Base-by-base conservation (phyloP, 108 stramenopile genomes). In the Skeletonema menzelii region DNA sequence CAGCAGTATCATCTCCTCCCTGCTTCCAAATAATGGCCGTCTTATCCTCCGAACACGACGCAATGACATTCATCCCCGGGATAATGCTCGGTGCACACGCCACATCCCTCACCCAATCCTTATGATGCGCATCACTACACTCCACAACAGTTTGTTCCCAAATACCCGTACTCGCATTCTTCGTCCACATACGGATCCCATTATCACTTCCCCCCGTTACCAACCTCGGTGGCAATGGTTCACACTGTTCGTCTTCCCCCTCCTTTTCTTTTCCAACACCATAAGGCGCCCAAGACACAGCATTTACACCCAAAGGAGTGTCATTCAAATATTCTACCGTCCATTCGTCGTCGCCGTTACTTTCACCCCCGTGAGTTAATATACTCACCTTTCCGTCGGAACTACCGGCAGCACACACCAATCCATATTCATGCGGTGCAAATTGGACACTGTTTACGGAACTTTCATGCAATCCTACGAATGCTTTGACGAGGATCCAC, bases 41-140 rank as follows among this genome's bases (percentile, higher is more conserved):
- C 15, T 89, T 76, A 77, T 99, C 97, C 78, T 99, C 99, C 42
- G 93, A 90, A 77, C 97, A 97, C 26, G 92, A 92, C 24, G 98
- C 98, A 12, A 99, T 84, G 12, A 93, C 72, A 75, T 89, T 89
- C 44, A 88, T 80, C 68, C 90, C 89, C n/a, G 97, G 98, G 57
- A 97, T 56, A 47, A 94, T 75, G 66, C 72, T 67, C 0, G 99
- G 99, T 13, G 96, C 95, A 96, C 96, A 99, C 14, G 98, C 98
- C 56, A 99, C 99, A 86, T 99, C 99, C 22, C 98, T 84, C 27
- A 98, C 98, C 97, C 98, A 98, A 86, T 97, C 97, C 30, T 62
- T 76, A 79, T 99, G 97, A 19, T 65, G 61, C 17, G 75, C 22
- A 24, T 31, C 63, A 2, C 61, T 26, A 64, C 73, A 37, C 19